phyloP scores from a whole-genome alignment of 169 alveolate species.

The Miamiensis avidus region DNA sequence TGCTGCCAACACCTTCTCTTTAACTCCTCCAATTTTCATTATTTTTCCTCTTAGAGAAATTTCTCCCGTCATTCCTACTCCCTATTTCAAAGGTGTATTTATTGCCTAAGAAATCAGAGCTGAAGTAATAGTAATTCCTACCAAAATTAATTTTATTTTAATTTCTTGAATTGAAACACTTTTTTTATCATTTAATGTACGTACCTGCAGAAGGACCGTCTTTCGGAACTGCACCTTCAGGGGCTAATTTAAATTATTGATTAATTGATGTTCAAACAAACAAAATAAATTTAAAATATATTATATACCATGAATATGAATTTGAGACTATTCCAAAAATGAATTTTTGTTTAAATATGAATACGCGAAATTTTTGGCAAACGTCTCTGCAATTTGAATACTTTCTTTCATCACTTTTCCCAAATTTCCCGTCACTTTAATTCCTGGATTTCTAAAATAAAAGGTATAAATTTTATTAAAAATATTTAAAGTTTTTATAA shows the following conservation, averaged over 20 bases:
- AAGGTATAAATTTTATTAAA: not conserved
- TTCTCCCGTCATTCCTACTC: constrained; percentile 96
- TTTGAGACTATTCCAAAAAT: too few species aligned
- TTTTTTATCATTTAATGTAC: too few species aligned
- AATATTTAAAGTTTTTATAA: too few species aligned
- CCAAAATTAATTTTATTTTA: too few species aligned
- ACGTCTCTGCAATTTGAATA: constrained; percentile 91
- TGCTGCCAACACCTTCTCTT: constrained; percentile 94
- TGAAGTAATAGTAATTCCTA: not conserved
- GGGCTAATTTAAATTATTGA: constrained; percentile 73
- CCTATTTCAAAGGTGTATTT: constrained; percentile 6
- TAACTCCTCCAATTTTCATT: constrained; percentile 81
- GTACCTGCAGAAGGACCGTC: constrained; percentile 98
- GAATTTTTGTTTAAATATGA: constrained; percentile 12
- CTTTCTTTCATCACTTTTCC: constrained; percentile 95
- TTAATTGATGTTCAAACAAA: not conserved
- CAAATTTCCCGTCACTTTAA: constrained; percentile 92
- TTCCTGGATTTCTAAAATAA: constrained; percentile 26
- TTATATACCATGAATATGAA: not conserved
- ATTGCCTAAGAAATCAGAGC: not conserved
- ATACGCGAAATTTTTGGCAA: constrained; percentile 71
- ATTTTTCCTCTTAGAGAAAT: constrained; percentile 94
- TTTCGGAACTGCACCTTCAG: constrained; percentile 96
- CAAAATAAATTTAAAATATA: too few species aligned
- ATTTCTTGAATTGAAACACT: too few species aligned